Base-by-base conservation (phyloP, 2,329 filamentous ascomycete species). In the Aspergillus sojae region DNA sequence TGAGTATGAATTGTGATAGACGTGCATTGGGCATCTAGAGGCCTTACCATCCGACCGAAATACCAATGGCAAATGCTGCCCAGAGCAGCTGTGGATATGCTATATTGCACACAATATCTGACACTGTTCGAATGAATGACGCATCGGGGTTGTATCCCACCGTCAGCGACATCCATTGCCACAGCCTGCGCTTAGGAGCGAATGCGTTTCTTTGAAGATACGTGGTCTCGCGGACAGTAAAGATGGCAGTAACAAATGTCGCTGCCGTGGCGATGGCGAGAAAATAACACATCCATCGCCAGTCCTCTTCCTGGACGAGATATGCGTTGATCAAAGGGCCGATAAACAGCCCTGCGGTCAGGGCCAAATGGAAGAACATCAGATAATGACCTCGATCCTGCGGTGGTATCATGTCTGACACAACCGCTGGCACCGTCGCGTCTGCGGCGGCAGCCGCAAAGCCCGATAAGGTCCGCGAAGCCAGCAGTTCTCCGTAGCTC, bases 291-390 rank as follows among this genome's bases (percentile, higher is more conserved):
- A 72, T 73, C 71, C 67, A 73, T 4, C 69, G 66, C 70, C 70
- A 72, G 19, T 66, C 36, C 32, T 68, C 32, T 30, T 71, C 61
- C 30, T 71, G 71, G 0, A 71, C 69, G 0, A 73, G 62, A 28
- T 71, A 72, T 3, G 70, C 71, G 32, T 71, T 72, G 59, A 72
- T 78, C 28, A 79, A 56, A 1, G 78, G 75, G 0, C 78, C 78
- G 9, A 80, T 55, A 54, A 79, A 80, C 11, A 78, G 67, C 1
- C 78, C 78, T 23, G 68, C 68, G 0, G 75, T 72, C 54, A 80
- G 62, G 7, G 77, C 74, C 10, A 78, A 61, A 52, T 78, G 72
- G 56, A 80, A 79, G 43, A 75, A 71, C 77, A 79, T 79, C 69
- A 79, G 70, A 43, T 72, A 75, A 43, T 74, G 71, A 1, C 76